Evolutionary conservation across 306 rosid species (phyloP).

Genomic region (Dryas alaskensis): DNA sequence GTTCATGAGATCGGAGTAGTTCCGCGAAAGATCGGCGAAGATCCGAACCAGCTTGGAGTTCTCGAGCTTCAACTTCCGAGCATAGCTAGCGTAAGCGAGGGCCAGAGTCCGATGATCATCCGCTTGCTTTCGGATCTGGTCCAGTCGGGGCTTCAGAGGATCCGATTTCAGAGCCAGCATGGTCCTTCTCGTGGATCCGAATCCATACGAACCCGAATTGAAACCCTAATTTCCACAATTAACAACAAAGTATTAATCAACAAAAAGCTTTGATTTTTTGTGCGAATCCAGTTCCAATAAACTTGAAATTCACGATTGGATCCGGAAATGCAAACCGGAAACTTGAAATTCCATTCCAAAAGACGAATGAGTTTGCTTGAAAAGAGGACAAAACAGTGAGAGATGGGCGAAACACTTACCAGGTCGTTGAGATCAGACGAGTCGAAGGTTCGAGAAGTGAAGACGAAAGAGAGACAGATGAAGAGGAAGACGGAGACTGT

Average conservation of each 20-base stretch:
- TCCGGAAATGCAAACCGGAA: background rate
- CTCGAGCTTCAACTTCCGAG: conserved; percentile 88
- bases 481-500: conserved; percentile 38
- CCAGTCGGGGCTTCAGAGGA: conserved; percentile 84
- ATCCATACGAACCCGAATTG: conserved; percentile 38
- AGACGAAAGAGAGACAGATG: conserved; percentile 50
- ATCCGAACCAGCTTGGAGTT: conserved; percentile 79
- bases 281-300: background rate
- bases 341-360: background rate
- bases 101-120: conserved; percentile 82
- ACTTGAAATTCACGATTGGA: background rate
- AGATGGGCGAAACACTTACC: conserved; percentile 37
- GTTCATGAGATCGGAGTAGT: conserved; percentile 68
- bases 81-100: conserved; percentile 69
- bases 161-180: conserved; percentile 74
- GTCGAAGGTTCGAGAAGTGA: conserved; percentile 38
- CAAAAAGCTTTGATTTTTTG: background rate
- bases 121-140: conserved; percentile 92
- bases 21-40: conserved; percentile 72
- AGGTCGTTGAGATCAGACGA: conserved; percentile 37
- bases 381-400: background rate
- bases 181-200: conserved; percentile 58
- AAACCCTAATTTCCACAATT: conserved; percentile 47
- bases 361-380: no score
- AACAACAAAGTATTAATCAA: background rate